These are phyloP conservation scores for Neurospora sp. DNA, from an alignment of 495 filamentous ascomycete genomes.

Conservation along the genomic window DNA sequence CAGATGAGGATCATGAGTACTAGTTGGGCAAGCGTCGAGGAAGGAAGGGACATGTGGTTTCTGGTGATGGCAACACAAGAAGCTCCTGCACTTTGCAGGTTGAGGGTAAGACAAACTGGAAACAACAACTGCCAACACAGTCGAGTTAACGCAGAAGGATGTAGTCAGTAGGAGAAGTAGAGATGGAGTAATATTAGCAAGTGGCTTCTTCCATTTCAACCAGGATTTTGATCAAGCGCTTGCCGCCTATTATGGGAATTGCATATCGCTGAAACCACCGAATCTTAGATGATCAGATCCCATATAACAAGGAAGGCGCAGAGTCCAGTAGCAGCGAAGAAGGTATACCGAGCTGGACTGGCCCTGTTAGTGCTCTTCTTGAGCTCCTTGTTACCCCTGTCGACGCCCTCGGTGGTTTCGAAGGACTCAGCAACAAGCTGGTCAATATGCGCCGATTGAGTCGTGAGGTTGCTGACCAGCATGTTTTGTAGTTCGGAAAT, in stretches of 20 bases:
- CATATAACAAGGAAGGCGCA: slow-evolving; percentile 79
- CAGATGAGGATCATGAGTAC: background rate
- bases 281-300: slow-evolving; percentile 72
- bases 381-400: slow-evolving; percentile 80
- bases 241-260: background rate
- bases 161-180: background rate
- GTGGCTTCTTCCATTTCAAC: background rate
- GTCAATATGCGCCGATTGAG: slow-evolving; percentile 77
- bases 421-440: slow-evolving; percentile 80
- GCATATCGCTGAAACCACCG: background rate
- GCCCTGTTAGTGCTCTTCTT: slow-evolving; percentile 71
- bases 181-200: background rate
- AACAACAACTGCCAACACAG: background rate
- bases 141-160: background rate
- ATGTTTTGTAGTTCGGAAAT: slow-evolving; percentile 88
- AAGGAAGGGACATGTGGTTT: background rate
- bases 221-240: background rate
- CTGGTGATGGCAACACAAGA: background rate
- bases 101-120: background rate
- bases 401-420: slow-evolving; percentile 73
- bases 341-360: slow-evolving; percentile 81
- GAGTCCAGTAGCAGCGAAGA: slow-evolving; percentile 74
- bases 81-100: background rate
- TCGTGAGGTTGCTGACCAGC: slow-evolving; percentile 71
- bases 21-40: background rate